Base-by-base conservation (phyloP, 805 yeast species). In the Teunomyces gatunensis region DNA sequence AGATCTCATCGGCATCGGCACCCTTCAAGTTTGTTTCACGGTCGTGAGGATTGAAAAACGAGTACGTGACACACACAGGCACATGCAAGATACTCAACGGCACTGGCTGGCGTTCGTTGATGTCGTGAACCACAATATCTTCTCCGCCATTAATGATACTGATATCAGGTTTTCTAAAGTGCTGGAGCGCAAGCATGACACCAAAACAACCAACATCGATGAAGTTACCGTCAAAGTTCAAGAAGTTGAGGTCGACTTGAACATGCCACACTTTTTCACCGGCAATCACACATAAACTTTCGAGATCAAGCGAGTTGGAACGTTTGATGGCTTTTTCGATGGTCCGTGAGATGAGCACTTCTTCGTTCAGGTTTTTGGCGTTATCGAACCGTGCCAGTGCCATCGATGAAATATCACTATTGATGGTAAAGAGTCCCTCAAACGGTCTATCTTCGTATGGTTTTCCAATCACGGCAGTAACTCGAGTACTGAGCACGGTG, bases 381-480 rank as follows among this genome's bases (percentile, higher is more conserved):
- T 81, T 82, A 57, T 91, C 96, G 63, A 89, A 90, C 55, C 81
- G 75, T 0, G 96, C 85, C 4, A 90, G 83, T 1, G 97, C 96
- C 89, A 92, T 85, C 12, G 97, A 88, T 17, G 90, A 80, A 37
- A 88, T 81, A 59, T 94, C 98, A 2, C 96, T 87, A 43, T 86
- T 80, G 11, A 94, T 90, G 20, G 79, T 74, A 62, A 94, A 90
- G 3, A 87, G 59, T 1, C 99, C 99, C 65, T 94, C 99, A 62
- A 89, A 92, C 0, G 97, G 97, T 46, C 96, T 76, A 55, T 91
- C 96, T 43, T 89, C 96, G 53, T 77, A 85, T 0, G 99, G 99
- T 49, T 80, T 79, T 3, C 80, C 76, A 11, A 94, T 83, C 45
- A 81, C 84, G 9, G 95, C 86, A 13, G 90, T 81, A 4, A 92